A percentile compares a stretch with the other conserved stretches of the same genome.
phyloP scores from a whole-genome alignment of 2,329 filamentous ascomycete species.

The Eutypa lata region DNA sequence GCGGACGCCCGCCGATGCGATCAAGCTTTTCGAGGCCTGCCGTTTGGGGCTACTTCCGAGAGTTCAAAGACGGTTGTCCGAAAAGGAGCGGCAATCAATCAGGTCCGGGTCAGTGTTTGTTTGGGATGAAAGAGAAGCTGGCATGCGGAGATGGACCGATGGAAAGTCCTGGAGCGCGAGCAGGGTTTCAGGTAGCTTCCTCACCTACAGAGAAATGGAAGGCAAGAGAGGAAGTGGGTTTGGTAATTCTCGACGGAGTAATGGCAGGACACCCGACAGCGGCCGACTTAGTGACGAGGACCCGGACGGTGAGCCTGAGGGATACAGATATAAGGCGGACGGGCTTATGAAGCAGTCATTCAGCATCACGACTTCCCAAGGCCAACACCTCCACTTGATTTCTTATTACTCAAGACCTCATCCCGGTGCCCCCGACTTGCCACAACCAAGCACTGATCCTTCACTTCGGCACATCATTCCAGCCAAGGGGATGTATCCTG shows the following conservation, averaged over 20 bases:
- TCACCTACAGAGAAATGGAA: constrained; percentile 98
- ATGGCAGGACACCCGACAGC: constrained; percentile 79
- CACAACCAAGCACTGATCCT: constrained; percentile 79
- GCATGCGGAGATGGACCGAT: constrained; percentile 98
- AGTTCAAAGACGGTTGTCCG: constrained; percentile 87
- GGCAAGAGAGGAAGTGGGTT: constrained; percentile 88
- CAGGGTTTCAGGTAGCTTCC: constrained; percentile 92
- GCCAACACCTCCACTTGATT: constrained; percentile 94
- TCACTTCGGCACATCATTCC: constrained; percentile 78
- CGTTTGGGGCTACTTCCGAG: constrained; percentile 83
- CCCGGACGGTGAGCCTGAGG: constrained; percentile 80
- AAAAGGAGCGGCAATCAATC: constrained; percentile 96
- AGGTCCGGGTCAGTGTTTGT: constrained; percentile 97
- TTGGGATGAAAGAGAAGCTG: constrained; percentile 98
- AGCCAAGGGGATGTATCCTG: constrained; percentile 93
- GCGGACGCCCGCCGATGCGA: constrained; percentile 92
- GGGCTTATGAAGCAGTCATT: constrained; percentile 99
- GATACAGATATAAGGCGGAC: constrained; percentile 92
- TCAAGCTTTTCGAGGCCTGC: constrained; percentile 98
- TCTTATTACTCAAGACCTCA: constrained; percentile 90
- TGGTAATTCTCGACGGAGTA: constrained; percentile 52
- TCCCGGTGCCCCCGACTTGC: constrained; percentile 67
- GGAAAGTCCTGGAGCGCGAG: constrained; percentile 99
- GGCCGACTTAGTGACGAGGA: constrained; percentile 80
- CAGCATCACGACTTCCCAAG: constrained; percentile 87